These are phyloP conservation scores for Ilyonectria robusta DNA, from an alignment of 2,329 filamentous ascomycete species.

Conservation along the genomic window DNA sequence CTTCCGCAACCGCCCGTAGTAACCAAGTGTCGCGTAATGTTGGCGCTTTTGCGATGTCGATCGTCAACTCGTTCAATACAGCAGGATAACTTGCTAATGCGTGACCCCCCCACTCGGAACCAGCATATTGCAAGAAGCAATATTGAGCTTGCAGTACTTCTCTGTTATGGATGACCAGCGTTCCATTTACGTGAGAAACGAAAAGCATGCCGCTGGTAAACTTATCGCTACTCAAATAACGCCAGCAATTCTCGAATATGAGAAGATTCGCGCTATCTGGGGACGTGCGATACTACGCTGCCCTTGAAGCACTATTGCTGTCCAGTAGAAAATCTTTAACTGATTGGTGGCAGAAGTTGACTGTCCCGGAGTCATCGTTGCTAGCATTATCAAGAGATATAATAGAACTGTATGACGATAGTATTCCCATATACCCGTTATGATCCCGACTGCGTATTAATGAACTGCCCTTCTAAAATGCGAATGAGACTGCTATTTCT, in stretches of 20 bases:
- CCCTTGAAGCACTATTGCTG: background rate
- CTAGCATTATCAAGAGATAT: background rate
- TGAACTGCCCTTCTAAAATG: background rate
- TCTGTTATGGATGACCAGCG: background rate
- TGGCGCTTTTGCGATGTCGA: background rate
- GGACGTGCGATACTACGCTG: background rate
- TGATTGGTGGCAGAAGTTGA: constrained; percentile 4
- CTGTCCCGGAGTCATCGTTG: background rate
- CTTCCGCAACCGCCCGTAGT: background rate
- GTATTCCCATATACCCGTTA: background rate
- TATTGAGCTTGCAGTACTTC: background rate
- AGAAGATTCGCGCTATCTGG: background rate
- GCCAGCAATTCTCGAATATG: background rate
- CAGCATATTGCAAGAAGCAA: background rate
- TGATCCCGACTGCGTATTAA: background rate
- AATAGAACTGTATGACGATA: background rate
- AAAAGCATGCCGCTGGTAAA: background rate
- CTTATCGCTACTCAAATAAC: background rate
- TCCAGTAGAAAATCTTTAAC: background rate
- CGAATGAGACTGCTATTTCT: constrained; percentile 4
- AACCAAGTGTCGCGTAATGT: constrained; percentile 11
- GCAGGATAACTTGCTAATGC: background rate
- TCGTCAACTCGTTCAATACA: background rate
- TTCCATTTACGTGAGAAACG: background rate
- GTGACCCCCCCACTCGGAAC: no score